Evolutionary conservation across 352 stramenopile genomes (phyloP), one percentile per base, ranked within the genome.

Genomic region (Pythium grandisporangium): DNA sequence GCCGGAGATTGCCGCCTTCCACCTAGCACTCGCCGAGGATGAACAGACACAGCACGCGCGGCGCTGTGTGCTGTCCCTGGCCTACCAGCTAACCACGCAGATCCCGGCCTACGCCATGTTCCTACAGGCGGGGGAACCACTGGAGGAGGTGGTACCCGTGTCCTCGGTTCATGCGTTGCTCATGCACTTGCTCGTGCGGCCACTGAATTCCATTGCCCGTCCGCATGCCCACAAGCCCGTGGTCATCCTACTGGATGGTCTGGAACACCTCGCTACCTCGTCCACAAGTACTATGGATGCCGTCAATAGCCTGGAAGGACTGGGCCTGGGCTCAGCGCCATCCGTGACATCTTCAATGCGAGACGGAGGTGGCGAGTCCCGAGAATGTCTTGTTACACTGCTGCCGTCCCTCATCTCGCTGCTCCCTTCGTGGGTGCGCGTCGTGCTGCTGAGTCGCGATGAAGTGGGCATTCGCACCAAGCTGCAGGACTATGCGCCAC

Each of bases 81-180:
- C 67, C 4, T 88, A 85, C 19, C 75, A 88, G 37, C 55, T 88
- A 7, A 88, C 75, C 20, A 88, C 75, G 17, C 75, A 88, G 51
- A 43, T 88, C 7, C 63, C 70, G 6, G 70, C 78, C 45, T 88
- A 85, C 38, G 65, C 70, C 3, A 53, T 65, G 11, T 84, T 79
- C 30, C 45, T 88, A 11, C 75, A 88, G 30, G 64, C 69, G n/a
- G 64, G 70, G 22, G 68, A 84, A 23, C 75, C 75, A 1, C 47
- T 88, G 2, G 75, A 88, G 41, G 75, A 88, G 48, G 61, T 88
- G 35, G 72, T 88, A 3, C 70, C 72, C 1, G 68, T 88, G n/a
- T 83, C 75, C 21, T 78, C 62, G 6, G 78, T 88, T 23, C 53
- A 56, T 5, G 58, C 62, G 25, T 45, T 88, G 12, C 46, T 86